Base-by-base conservation (phyloP, 2,329 filamentous ascomycete species). In the Hypoxylon sp. region DNA sequence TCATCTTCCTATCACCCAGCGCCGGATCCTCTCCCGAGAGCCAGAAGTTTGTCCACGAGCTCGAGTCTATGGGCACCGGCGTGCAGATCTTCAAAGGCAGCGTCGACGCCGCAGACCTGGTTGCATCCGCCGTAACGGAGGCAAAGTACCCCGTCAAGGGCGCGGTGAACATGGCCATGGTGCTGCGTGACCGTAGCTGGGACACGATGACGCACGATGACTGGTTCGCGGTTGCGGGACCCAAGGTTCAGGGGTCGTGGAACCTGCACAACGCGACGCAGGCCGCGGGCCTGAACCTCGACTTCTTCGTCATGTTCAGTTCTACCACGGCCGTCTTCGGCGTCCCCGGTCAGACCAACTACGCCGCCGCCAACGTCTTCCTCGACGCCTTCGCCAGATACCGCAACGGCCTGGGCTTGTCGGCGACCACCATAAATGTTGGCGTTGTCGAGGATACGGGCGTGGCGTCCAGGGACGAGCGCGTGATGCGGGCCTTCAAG, bases 191-290 rank as follows among this genome's bases (percentile, higher is more conserved):
- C 41, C 48, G 58, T 27, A 62, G 69, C 1, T 73, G 77, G 47
- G 57, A 64, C 11, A 67, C 71, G 3, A 78, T 79, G 74, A 72
- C 57, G 1, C 64, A 69, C 23, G 60, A 71, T 0, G 67, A 76
- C 21, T 79, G 73, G 72, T 62, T 66, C 2, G 63, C 60, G 0
- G 67, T 67, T 3, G 55, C 71, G 3, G 52, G 55, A 7, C 74
- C 77, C 5, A 78, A 79, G 54, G 71, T 77, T 5, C 29, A 64
- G 2, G 78, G 77, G 2, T 74, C 75, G 0, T 75, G 72, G 71
- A 79, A 79, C 50, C 60, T 80, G 0, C 73, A 78, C 49, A 48
- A 73, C 5, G 58, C 66, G 7, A 63, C 74, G 1, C 20, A 55
- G n/a, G 11, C 20, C 4, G 6, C 18, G 0, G 58, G 64, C 0